phyloP scores from a whole-genome alignment of 148 eudicot species.

The Diospyros kaki region DNA sequence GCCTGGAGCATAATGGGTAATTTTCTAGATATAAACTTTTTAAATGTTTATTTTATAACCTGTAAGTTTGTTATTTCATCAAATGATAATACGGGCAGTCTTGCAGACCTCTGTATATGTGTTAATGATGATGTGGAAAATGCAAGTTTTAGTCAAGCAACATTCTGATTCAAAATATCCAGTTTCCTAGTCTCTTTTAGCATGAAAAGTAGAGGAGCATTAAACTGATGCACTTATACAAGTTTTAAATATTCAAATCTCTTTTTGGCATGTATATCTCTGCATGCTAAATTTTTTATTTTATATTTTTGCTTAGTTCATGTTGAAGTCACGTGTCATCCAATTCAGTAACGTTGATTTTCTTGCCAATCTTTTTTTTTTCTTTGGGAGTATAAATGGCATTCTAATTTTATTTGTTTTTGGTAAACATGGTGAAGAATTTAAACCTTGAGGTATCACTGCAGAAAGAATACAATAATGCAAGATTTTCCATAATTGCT shows the following conservation, averaged over 20 bases:
- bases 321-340: not conserved
- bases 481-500: not conserved
- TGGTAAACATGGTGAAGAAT: not conserved
- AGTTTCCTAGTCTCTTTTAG: not conserved
- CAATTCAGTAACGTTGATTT: not conserved
- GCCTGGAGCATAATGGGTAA: constrained; percentile 95
- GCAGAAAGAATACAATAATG: not conserved
- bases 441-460: not conserved
- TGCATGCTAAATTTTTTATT: no score
- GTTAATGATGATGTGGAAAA: not conserved
- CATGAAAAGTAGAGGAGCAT: no score
- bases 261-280: not conserved
- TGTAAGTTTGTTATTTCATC: not conserved
- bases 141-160: not conserved
- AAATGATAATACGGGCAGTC: not conserved
- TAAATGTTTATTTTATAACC: not conserved
- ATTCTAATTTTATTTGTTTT: not conserved
- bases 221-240: no score
- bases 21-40: not conserved
- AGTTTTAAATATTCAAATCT: not conserved
- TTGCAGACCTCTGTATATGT: not conserved
- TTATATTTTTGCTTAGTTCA: not conserved
- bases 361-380: not conserved
- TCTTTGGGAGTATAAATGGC: not conserved
- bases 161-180: not conserved